phyloP scores from a whole-genome alignment of 1,284 basidiomycete genomes.

The Trametes polyzona region DNA sequence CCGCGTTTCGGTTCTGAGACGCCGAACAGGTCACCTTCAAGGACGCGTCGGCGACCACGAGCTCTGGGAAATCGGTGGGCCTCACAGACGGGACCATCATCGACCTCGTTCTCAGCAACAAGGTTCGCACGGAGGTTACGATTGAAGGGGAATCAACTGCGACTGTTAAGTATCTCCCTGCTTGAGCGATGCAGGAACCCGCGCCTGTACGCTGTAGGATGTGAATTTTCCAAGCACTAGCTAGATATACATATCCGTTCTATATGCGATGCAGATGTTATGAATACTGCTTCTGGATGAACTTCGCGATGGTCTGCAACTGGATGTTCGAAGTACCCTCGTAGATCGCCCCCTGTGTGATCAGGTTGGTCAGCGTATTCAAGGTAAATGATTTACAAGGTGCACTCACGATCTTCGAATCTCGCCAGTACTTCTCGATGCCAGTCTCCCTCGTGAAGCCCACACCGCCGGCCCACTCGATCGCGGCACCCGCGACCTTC shows the following conservation, averaged over 20 bases:
- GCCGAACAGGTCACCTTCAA: background rate
- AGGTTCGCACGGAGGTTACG: background rate
- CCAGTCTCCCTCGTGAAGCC: conserved; percentile 96
- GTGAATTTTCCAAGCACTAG: background rate
- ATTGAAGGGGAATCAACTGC: background rate
- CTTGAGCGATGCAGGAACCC: too few species aligned
- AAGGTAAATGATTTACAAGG: background rate
- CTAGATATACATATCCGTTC: background rate
- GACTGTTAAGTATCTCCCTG: too few species aligned
- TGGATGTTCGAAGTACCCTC: conserved; percentile 98
- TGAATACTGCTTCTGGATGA: conserved; percentile 81
- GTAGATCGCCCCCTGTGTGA: conserved; percentile 82
- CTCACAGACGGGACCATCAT: background rate
- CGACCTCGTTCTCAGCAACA: background rate
- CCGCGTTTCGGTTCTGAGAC: background rate
- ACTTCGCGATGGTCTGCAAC: conserved; percentile 94
- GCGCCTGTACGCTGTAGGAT: background rate
- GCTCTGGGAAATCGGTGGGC: background rate
- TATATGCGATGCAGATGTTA: conserved; percentile 24
- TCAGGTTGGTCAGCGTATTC: background rate
- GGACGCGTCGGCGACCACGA: background rate
- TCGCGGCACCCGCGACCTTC: conserved; percentile 84
- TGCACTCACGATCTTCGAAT: conserved; percentile 87
- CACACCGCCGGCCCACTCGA: conserved; percentile 97
- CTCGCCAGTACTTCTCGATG: conserved; percentile 94